phyloP scores from a whole-genome alignment of 352 stramenopile species.

The Blastocystis sp. region DNA sequence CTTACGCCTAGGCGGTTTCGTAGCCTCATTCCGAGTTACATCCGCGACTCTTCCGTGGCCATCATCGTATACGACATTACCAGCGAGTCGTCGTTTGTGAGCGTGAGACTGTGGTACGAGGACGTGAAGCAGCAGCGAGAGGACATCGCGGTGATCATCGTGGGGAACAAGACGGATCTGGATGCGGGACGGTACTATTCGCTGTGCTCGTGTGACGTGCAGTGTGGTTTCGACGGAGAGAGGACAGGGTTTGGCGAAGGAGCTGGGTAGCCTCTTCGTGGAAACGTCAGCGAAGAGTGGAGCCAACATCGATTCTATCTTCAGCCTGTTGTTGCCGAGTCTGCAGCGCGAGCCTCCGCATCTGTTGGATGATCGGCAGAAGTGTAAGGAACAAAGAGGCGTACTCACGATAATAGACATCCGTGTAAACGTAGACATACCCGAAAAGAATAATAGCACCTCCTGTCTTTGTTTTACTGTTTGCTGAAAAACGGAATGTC shows the following conservation, averaged over 20 bases:
- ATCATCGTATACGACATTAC: slow-evolving; percentile 65
- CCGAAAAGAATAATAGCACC: neutral
- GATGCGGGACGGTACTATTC: slow-evolving; percentile 86
- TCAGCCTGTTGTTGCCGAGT: slow-evolving; percentile 94
- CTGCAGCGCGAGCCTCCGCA: slow-evolving; percentile 82
- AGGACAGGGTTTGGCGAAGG: slow-evolving; percentile 93
- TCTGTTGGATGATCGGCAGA: slow-evolving; percentile 18
- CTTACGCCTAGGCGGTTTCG: slow-evolving; percentile 51
- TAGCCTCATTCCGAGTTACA: slow-evolving; percentile 72
- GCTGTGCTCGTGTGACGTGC: neutral
- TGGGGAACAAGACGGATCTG: slow-evolving; percentile 99
- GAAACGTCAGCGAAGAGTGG: slow-evolving; percentile 96
- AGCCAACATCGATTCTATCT: slow-evolving; percentile 92
- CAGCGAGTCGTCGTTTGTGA: slow-evolving; percentile 87
- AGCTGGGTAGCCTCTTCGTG: slow-evolving; percentile 98
- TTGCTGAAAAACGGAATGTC: slow-evolving; percentile 25
- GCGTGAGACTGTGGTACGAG: slow-evolving; percentile 98
- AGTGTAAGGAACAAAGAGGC: slow-evolving; percentile 1
- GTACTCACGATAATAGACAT: slow-evolving; percentile 44
- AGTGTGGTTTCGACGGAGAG: slow-evolving; percentile 94
- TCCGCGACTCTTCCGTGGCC: slow-evolving; percentile 60
- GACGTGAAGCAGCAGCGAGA: slow-evolving; percentile 95
- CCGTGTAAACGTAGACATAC: slow-evolving; percentile 41
- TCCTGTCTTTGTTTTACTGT: slow-evolving; percentile 7
- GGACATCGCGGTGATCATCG: slow-evolving; percentile 98